Base-by-base conservation (phyloP, 345 rosid species). In the Linum usitatissimum region DNA sequence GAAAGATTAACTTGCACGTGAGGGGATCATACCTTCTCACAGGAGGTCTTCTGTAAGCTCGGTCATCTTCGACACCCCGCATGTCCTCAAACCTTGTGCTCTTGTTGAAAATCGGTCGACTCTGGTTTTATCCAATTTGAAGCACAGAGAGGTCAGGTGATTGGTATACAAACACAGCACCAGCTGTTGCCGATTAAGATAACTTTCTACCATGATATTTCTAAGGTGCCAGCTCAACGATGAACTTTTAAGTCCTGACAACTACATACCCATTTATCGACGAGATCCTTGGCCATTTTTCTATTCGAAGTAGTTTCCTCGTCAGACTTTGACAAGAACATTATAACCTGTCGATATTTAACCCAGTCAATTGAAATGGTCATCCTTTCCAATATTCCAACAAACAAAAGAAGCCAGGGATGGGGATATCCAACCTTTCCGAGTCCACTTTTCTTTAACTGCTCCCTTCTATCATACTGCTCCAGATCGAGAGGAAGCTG, bases 1-100 rank as follows among this genome's bases (percentile, higher is more conserved):
- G 55, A 62, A 9, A 66, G 53, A 57, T 49, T 53, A 17, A 31
- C 28, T 55, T 0, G 31, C 9, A 23, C 31, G 28, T 63, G 36
- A 34, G 30, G 28, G 21, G 40, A 30, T 18, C 57, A 48, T 83
- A 90, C 99, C 84, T 90, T 76, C 90, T 90, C 64, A 70, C 78
- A 3, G 83, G n/a, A 53, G 96, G 90, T 73, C 96, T 83, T 72
- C 97, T 75, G 53, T 68, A 80, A 56, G 88, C 79, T 66, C 94
- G 81, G 53, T 87, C 97, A 67, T 87, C 97, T 48, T 87, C 99
- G 40, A 61, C 59, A 69, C 66, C 77, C 75, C 93, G 83, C 97
- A 90, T 86, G 74, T 90, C 97, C 68, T 93, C 97, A 75, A 90
- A 93, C 80, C 99, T 86, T 60, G 99, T 93, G 66, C 97, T 90